Evolutionary conservation across 2,329 filamentous ascomycete species (phyloP).

Genomic region (Verticillium nubilum): DNA sequence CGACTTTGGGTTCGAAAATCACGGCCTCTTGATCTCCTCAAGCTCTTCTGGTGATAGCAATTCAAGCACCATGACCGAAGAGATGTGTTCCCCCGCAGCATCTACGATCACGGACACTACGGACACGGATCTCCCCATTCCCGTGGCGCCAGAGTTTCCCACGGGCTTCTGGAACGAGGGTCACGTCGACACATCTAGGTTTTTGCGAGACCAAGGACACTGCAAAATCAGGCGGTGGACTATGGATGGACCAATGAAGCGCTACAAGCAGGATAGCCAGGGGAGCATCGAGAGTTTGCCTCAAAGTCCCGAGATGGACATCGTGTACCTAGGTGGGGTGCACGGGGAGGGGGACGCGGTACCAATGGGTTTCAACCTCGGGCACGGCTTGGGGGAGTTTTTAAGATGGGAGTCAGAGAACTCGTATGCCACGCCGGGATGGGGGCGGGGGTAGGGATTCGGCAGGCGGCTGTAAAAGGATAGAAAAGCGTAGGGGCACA

Average conservation of each 20-base stretch:
- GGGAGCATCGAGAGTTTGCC: conserved; percentile 29
- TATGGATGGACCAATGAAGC: conserved; percentile 24
- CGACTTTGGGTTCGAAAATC: conserved; percentile 39
- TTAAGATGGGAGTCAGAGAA: conserved; percentile 52
- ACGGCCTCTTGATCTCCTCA: conserved; percentile 31
- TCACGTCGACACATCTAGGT: conserved; percentile 24
- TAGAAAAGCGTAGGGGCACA: too few species aligned
- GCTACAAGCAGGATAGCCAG: conserved; percentile 13
- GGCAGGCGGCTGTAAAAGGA: too few species aligned
- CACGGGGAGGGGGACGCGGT: conserved; percentile 29
- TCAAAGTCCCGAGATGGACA: conserved; percentile 44
- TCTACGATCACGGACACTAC: conserved; percentile 14
- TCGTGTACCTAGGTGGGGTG: conserved; percentile 32
- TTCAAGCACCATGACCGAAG: not conserved
- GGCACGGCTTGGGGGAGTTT: conserved; percentile 54
- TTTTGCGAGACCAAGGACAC: conserved; percentile 20
- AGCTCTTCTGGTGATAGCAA: not conserved
- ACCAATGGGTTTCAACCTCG: conserved; percentile 57
- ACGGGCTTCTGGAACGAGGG: conserved; percentile 26
- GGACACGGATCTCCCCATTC: conserved; percentile 31
- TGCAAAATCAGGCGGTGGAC: conserved; percentile 28
- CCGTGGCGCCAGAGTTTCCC: conserved; percentile 26
- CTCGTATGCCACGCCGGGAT: conserved; percentile 26
- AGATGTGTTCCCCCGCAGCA: not conserved
- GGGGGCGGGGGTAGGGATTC: not conserved